Evolutionary conservation across 345 rosid species (phyloP).

Genomic region (Capsella bursapastoris): DNA sequence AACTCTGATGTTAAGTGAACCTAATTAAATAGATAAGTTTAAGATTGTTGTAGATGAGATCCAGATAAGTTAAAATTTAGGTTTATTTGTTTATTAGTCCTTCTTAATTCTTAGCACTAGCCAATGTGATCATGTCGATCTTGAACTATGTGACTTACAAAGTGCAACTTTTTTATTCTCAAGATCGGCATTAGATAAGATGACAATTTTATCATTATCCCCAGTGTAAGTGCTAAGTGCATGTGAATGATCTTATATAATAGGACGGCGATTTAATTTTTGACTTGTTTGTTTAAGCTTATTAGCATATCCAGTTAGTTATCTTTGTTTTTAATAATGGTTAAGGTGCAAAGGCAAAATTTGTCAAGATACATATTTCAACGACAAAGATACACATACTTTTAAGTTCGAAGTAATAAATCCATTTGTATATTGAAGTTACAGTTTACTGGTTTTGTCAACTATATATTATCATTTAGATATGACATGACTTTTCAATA

Average conservation of each 20-base stretch:
- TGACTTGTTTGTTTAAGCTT: constrained; percentile 24
- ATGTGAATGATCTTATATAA: constrained; percentile 17
- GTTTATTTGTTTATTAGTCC: constrained; percentile 3
- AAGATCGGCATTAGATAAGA: constrained; percentile 24
- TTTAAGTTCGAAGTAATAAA: background rate
- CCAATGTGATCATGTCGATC: constrained; percentile 33
- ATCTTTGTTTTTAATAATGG: background rate
- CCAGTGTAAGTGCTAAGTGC: constrained; percentile 11
- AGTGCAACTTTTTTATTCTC: constrained; percentile 21
- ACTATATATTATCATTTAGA: background rate
- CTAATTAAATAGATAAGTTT: constrained; percentile 19
- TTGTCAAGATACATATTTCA: background rate
- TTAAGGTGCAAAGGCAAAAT: constrained; percentile 8
- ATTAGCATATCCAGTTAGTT: constrained; percentile 19
- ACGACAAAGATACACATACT: constrained; percentile 18
- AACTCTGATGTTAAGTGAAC: background rate
- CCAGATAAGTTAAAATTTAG: constrained; percentile 15
- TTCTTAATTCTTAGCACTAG: background rate
- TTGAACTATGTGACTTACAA: constrained; percentile 24
- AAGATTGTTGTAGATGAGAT: background rate
- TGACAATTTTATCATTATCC: constrained; percentile 23
- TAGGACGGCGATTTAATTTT: constrained; percentile 23
- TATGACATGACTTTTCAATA: constrained; percentile 14
- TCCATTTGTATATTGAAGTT: background rate
- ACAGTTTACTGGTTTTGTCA: background rate